Percentiles rank a stretch among this genome's conserved stretches.
Conservation (phyloP, 768 basidiomycete genomes). For the Mycena haematopus region DNA sequence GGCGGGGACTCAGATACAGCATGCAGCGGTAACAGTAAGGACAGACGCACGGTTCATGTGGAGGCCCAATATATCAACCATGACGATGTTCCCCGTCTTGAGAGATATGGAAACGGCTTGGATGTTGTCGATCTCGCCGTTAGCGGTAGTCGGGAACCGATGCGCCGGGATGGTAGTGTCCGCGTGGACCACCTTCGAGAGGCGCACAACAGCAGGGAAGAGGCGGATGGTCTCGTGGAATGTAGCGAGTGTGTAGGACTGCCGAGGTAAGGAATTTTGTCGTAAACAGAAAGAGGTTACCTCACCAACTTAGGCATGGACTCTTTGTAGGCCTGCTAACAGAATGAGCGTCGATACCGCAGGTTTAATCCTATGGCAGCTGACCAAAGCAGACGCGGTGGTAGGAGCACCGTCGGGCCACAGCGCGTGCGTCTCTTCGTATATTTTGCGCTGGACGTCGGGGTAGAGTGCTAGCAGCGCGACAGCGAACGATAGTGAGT, state of each 20-base stretch:
- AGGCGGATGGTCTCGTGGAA: constrained; percentile 56
- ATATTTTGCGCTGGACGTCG: constrained; percentile 52
- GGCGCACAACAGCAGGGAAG: constrained; percentile 44
- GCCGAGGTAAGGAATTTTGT: neutral
- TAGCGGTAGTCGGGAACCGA: constrained; percentile 37
- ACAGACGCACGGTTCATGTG: constrained; percentile 52
- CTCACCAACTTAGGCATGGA: constrained; percentile 44
- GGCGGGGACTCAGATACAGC: neutral
- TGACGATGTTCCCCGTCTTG: constrained; percentile 44
- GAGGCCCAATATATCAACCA: constrained; percentile 49
- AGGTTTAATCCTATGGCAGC: neutral
- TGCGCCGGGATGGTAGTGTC: constrained; percentile 44
- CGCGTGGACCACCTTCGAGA: constrained; percentile 40
- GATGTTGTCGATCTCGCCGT: constrained; percentile 38
- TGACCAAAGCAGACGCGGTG: constrained; percentile 35
- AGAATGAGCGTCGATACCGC: neutral
- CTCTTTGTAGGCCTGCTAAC: constrained; percentile 46
- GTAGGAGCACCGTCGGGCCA: constrained; percentile 47
- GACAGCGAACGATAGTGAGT: constrained; percentile 51
- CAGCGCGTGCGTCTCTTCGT: constrained; percentile 45
- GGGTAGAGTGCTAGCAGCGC: constrained; percentile 56
- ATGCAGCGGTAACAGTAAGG: neutral
- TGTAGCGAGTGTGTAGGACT: constrained; percentile 27
- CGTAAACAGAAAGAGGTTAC: neutral
- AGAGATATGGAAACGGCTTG: constrained; percentile 37